Percentiles rank a stretch among this genome's conserved stretches.
phyloP scores from a whole-genome alignment of 306 rosid genomes.

The Prunus armeniaca region DNA sequence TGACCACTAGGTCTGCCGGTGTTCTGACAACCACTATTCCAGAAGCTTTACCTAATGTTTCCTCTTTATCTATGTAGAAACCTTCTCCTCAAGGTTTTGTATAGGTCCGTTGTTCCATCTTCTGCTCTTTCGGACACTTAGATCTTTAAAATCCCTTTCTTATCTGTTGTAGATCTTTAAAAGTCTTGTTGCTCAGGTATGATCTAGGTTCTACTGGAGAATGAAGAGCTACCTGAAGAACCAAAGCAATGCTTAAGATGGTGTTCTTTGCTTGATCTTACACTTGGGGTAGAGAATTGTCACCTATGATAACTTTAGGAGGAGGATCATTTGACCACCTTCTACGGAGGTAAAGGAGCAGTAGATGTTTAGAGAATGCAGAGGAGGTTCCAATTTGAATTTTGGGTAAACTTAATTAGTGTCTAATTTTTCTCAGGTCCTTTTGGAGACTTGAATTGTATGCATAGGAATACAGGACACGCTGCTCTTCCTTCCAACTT shows the following conservation, averaged over 20 bases:
- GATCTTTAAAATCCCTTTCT: background rate
- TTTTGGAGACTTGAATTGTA: too few species aligned
- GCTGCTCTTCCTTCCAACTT: background rate
- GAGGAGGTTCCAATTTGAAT: background rate
- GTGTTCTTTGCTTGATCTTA: background rate
- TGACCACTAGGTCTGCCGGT: background rate
- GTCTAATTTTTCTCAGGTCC: background rate
- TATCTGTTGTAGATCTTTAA: background rate
- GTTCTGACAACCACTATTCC: background rate
- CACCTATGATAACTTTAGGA: background rate
- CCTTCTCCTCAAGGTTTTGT: background rate
- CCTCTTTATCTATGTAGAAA: background rate
- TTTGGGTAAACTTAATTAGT: background rate
- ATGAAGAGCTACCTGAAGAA: background rate
- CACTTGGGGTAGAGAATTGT: background rate
- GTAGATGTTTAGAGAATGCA: background rate
- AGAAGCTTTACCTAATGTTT: background rate
- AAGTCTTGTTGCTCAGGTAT: background rate
- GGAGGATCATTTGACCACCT: background rate
- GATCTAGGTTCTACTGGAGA: background rate
- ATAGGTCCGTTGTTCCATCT: background rate
- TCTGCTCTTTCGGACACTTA: background rate
- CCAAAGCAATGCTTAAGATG: background rate
- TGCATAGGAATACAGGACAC: too few species aligned
- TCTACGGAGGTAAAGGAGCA: background rate